These are phyloP conservation scores for Brettanomyces nanus DNA, from an alignment of 805 yeast species.

Conservation along the genomic window DNA sequence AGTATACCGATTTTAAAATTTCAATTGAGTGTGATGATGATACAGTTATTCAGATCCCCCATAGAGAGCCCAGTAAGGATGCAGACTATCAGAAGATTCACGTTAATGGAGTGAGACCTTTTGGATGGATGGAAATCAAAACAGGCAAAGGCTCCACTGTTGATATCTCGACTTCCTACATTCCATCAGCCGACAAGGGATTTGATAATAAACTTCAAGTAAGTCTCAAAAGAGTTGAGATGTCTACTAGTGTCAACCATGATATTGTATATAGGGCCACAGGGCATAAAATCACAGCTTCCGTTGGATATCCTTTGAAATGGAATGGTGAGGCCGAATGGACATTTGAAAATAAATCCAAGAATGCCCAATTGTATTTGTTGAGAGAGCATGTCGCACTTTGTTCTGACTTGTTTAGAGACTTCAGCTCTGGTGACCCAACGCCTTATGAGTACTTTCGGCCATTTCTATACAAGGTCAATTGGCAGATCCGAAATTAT, in stretches of 20 bases:
- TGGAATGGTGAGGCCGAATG: constrained; percentile 81
- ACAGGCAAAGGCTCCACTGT: constrained; percentile 46
- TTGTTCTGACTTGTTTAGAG: constrained; percentile 62
- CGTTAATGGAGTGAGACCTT: constrained; percentile 43
- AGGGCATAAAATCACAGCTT: constrained; percentile 44
- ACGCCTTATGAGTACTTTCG: constrained; percentile 69
- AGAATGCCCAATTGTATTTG: constrained; percentile 50
- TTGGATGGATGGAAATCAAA: constrained; percentile 87
- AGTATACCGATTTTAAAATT: constrained; percentile 47
- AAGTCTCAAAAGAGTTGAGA: constrained; percentile 46
- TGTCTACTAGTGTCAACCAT: constrained; percentile 83
- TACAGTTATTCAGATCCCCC: constrained; percentile 65
- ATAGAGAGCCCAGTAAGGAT: constrained; percentile 80
- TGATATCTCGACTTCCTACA: constrained; percentile 37
- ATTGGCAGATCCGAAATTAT: constrained; percentile 52
- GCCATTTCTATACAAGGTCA: constrained; percentile 55
- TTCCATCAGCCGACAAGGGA: constrained; percentile 44
- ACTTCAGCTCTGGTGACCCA: constrained; percentile 67
- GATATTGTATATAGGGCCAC: constrained; percentile 64
- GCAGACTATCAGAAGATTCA: constrained; percentile 5
- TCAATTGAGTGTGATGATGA: constrained; percentile 57
- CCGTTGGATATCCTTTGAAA: constrained; percentile 60
- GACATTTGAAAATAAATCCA: constrained; percentile 48
- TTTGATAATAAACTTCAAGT: constrained; percentile 42
- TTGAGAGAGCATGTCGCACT: constrained; percentile 77